A percentile compares a stretch with the other conserved stretches of the same genome.
Evolutionary conservation across 2,329 filamentous ascomycete species (phyloP).

Genomic region (Aureobasidium sp.): DNA sequence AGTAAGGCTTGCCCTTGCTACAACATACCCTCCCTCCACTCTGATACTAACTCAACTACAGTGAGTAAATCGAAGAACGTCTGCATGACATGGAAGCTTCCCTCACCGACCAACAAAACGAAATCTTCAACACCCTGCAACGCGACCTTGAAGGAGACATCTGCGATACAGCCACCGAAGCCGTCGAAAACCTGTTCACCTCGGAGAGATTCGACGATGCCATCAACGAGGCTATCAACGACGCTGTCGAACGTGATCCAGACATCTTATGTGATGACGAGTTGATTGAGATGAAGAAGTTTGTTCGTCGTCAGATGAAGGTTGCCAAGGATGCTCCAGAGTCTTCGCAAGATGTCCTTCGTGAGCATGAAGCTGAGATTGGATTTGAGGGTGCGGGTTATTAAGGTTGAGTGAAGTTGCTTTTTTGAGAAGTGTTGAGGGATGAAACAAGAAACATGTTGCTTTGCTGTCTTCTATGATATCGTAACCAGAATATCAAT

Average conservation of each 20-base stretch:
- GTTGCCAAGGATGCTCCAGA: neutral
- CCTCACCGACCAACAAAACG: neutral
- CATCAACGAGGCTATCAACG: neutral
- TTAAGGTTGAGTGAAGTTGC: neutral
- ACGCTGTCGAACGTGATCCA: neutral
- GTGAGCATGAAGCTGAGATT: neutral
- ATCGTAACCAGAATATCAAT: neutral
- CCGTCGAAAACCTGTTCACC: neutral
- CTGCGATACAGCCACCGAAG: neutral
- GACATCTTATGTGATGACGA: neutral
- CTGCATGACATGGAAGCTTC: neutral
- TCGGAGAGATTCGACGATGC: neutral
- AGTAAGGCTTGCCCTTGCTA: neutral
- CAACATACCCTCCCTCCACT: neutral
- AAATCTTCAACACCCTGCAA: neutral
- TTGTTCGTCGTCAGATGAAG: neutral
- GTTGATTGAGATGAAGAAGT: neutral
- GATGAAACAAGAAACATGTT: neutral
- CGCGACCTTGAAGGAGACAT: neutral
- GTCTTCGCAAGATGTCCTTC: neutral
- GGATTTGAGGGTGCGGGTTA: neutral
- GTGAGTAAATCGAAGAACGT: neutral
- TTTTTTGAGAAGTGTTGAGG: neutral
- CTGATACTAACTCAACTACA: neutral
- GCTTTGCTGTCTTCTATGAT: neutral